Evolutionary conservation across 2,329 filamentous ascomycete genomes (phyloP), one percentile per base, ranked within the genome.

Genomic region (Ambrosiella xylebori): DNA sequence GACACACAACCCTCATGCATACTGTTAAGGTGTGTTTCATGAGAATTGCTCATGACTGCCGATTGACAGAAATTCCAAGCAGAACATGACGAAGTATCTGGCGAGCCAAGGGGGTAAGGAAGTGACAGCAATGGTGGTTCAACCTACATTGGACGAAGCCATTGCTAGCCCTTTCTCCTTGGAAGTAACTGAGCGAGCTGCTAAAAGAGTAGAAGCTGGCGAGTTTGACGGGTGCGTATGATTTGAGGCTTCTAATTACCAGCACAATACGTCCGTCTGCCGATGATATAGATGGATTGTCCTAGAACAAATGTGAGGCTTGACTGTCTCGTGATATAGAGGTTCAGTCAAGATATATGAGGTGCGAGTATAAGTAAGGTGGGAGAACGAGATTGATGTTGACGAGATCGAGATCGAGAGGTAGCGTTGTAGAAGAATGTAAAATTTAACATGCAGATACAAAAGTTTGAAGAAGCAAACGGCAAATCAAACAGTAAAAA

Each of bases 131-230:
- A 60, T 60, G 59, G 56, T 57, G 56, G 54, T 55, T 60, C 59
- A 60, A 59, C 59, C 59, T 60, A 60, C 59, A 51, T 58, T 60
- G 59, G 59, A 60, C 59, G 59, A 60, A 57, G 59, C 59, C 59
- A 60, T 60, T 60, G 59, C 59, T 60, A 60, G 59, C 52, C 59
- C 59, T 60, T 57, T 60, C 56, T 60, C 59, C 59, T 60, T 60
- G 59, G 59, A 54, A 59, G 47, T 56, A 57, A 56, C 56, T 56
- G 38, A 47, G 57, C 57, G 35, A 60, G 59, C 56, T 60, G 44
- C 59, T 57, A 41, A 55, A 57, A 54, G 52, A 53, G 38, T 54
- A 54, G 55, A 60, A 60, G 56, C 59, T 47, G 57, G 56, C 55
- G 56, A 57, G 39, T 49, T 47, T 37, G 37, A 40, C 59, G 51